A percentile compares a stretch with the other conserved stretches of the same genome.
These are phyloP conservation scores for Croton laevigatus DNA, from an alignment of 441 rosid species.

Conservation along the genomic window DNA sequence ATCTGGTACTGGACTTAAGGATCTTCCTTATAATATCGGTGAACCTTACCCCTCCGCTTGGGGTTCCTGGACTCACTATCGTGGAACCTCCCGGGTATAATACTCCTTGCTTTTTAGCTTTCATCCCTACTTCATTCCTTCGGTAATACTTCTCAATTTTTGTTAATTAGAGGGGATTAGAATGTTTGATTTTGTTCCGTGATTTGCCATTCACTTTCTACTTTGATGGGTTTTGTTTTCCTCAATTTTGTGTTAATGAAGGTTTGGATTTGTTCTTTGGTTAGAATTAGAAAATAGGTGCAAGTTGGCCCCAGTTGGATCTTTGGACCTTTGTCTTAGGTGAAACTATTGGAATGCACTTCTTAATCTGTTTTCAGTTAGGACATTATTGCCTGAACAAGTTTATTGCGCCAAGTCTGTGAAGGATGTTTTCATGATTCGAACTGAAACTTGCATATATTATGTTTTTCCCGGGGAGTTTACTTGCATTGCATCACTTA, in stretches of 20 bases:
- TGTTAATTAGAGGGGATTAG: background rate
- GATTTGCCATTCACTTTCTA: background rate
- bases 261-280: background rate
- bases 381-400: background rate
- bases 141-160: background rate
- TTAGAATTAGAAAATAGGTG: background rate
- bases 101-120: background rate
- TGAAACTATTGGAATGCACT: background rate
- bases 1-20: slow-evolving; percentile 90
- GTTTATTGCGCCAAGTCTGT: background rate
- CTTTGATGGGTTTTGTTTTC: background rate
- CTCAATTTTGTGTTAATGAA: background rate
- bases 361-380: background rate
- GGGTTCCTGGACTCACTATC: slow-evolving; percentile 96
- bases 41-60: slow-evolving; percentile 89
- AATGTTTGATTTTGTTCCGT: background rate
- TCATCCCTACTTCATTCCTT: background rate
- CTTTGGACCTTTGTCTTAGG: background rate
- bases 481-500: background rate
- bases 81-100: slow-evolving; percentile 78
- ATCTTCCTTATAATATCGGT: slow-evolving; percentile 91
- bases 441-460: background rate
- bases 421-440: background rate
- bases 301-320: background rate
- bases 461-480: background rate